A percentile compares a stretch with the other conserved stretches of the same genome.
These are phyloP conservation scores for Phalaenopsis aphrodite DNA, from an alignment of 106 monocot species.

Conservation along the genomic window DNA sequence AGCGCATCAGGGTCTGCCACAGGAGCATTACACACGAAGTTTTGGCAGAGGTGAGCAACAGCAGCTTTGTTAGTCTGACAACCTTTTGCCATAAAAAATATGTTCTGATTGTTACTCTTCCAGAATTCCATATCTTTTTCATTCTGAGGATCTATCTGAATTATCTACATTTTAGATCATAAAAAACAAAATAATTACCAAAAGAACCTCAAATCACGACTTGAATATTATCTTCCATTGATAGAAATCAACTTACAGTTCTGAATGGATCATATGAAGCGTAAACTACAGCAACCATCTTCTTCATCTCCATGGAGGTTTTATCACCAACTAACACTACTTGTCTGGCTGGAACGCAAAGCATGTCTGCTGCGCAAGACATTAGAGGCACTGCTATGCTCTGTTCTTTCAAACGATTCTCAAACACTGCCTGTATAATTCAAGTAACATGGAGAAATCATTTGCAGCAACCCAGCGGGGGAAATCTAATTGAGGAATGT, in stretches of 20 bases:
- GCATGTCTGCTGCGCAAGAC: constrained; percentile 85
- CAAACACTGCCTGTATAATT: constrained; percentile 62
- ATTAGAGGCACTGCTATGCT: constrained; percentile 72
- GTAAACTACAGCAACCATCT: constrained; percentile 50
- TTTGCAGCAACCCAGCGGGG: not conserved
- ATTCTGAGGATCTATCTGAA: constrained; percentile 63
- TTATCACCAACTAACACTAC: constrained; percentile 71
- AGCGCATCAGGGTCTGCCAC: constrained; percentile 39
- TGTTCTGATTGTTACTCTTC: constrained; percentile 44
- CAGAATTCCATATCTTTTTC: constrained; percentile 77
- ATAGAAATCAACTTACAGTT: constrained; percentile 34
- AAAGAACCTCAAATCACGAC: too few relatives aligned
- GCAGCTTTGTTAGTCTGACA: constrained; percentile 21
- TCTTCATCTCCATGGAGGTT: constrained; percentile 32
- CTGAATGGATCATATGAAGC: constrained; percentile 65
- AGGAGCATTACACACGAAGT: constrained; percentile 71
- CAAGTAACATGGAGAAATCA: not conserved
- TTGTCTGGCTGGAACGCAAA: constrained; percentile 54
- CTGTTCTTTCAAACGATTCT: constrained; percentile 54
- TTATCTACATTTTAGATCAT: constrained; percentile 35
- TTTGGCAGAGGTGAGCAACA: constrained; percentile 67
- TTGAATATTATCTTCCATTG: too few relatives aligned
- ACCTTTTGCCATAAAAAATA: constrained; percentile 53
- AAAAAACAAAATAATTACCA: not conserved
- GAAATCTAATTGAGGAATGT: too few relatives aligned